Base-by-base conservation (phyloP, 371 early-diverging fungal genomes). In the Phascolomyces articulosus region DNA sequence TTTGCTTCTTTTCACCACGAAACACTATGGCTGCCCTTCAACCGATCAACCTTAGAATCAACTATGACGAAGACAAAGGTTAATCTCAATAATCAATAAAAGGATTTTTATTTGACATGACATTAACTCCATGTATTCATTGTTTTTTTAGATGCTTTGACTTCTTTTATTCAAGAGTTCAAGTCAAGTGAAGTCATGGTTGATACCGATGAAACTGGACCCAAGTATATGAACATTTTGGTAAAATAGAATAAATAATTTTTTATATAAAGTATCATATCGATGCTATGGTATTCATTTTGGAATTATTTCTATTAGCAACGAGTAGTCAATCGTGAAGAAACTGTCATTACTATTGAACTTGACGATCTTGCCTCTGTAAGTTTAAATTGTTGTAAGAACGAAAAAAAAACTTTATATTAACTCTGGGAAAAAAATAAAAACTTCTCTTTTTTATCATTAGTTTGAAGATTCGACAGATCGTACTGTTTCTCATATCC, bases 401-500 rank as follows among this genome's bases (percentile, higher is more conserved):
- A n/a, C n/a, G n/a, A n/a, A n/a, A n/a, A n/a, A n/a, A n/a, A n/a
- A n/a, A n/a, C n/a, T n/a, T n/a, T n/a, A n/a, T n/a, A n/a, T n/a
- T n/a, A n/a, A n/a, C n/a, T n/a, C n/a, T n/a, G n/a, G n/a, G n/a
- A n/a, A n/a, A n/a, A n/a, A n/a, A 44, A 31, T 28, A 21, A 51
- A 15, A 62, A 41, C 38, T 29, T 11, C 24, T 58, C n/a, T 55
- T 29, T 26, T 26, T 49, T 49, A 6, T 51, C 1, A 23, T 28
- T 40, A 78, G 71, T 64, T 65, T 69, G 77, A 80, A 60, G 82
- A 80, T 53, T 72, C 72, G 4, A 62, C 34, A 34, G 20, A 55
- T 38, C 65, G 74, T 31, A 73, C 85, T 57, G 84, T 85, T 40
- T 68, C 75, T 51, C 80, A 89, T 70, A 95, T 97, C 54, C 84